Percentiles rank a stretch among this genome's conserved stretches.
phyloP scores from a whole-genome alignment of 768 basidiomycete genomes.

The Cystofilobasidium capitatum region DNA sequence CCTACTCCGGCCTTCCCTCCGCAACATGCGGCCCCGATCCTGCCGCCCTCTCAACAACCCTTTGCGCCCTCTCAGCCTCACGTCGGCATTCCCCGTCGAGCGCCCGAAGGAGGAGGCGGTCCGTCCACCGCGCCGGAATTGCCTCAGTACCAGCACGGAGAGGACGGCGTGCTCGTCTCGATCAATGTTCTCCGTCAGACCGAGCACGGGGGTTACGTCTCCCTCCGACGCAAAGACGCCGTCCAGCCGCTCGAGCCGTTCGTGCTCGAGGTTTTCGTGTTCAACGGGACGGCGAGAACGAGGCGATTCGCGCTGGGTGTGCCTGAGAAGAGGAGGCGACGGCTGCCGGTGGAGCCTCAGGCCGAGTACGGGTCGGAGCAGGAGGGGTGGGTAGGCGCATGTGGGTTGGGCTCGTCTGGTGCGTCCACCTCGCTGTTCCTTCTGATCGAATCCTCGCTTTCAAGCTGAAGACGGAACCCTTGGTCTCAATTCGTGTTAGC shows the following conservation, averaged over 20 bases:
- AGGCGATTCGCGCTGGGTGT: constrained; percentile 67
- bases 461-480: neutral
- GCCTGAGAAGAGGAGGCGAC: constrained; percentile 42
- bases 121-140: neutral
- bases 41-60: constrained; percentile 20
- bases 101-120: neutral
- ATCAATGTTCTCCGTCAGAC: constrained; percentile 29
- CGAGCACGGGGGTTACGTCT: neutral
- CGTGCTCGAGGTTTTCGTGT: constrained; percentile 76
- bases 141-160: neutral
- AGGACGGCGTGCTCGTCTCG: constrained; percentile 34
- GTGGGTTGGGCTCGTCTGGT: neutral
- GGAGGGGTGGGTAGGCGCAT: constrained; percentile 14
- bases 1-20: constrained; percentile 22
- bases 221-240: constrained; percentile 38
- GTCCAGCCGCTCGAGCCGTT: constrained; percentile 68
- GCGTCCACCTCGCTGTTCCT: neutral
- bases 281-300: constrained; percentile 58
- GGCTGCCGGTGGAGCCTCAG: constrained; percentile 11
- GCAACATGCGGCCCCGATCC: constrained; percentile 4
- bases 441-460: constrained; percentile 3
- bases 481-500: constrained; percentile 13
- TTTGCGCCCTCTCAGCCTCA: neutral
- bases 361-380: constrained; percentile 19
- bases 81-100: neutral